Evolutionary conservation across 768 basidiomycete genomes (phyloP).

Genomic region (Boletus subcaerulescens): DNA sequence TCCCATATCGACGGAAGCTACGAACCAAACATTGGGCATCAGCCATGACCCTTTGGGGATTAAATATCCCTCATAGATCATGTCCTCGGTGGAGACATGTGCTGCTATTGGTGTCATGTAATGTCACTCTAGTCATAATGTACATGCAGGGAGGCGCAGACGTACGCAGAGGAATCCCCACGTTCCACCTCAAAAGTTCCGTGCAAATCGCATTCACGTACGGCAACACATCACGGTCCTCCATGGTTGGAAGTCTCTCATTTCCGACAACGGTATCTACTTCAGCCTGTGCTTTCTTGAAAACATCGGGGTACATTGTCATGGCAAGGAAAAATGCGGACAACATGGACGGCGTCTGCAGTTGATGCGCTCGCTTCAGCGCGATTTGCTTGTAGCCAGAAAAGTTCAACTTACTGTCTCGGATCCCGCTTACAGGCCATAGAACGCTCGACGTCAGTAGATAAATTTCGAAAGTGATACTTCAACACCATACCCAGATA

Average conservation of each 20-base stretch:
- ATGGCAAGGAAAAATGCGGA: constrained; percentile 21
- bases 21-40: constrained; percentile 8
- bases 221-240: constrained; percentile 8
- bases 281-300: constrained; percentile 9
- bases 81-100: background rate
- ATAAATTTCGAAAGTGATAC: background rate
- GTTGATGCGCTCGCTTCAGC: constrained; percentile 4
- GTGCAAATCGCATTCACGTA: constrained; percentile 15
- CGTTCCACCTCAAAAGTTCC: constrained; percentile 9
- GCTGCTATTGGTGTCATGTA: background rate
- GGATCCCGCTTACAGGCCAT: constrained; percentile 22
- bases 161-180: background rate
- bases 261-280: constrained; percentile 7
- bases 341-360: constrained; percentile 6
- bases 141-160: background rate
- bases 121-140: background rate
- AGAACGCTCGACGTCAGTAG: background rate
- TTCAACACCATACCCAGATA: constrained; percentile 5
- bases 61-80: constrained; percentile 11
- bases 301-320: constrained; percentile 5
- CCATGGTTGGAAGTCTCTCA: constrained; percentile 8
- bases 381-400: background rate
- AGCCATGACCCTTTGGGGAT: constrained; percentile 21
- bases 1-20: background rate
- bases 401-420: constrained; percentile 24